A percentile compares a stretch with the other conserved stretches of the same genome.
Evolutionary conservation across 2,329 filamentous ascomycete genomes (phyloP).

Genomic region (Trichophyton rubrum): DNA sequence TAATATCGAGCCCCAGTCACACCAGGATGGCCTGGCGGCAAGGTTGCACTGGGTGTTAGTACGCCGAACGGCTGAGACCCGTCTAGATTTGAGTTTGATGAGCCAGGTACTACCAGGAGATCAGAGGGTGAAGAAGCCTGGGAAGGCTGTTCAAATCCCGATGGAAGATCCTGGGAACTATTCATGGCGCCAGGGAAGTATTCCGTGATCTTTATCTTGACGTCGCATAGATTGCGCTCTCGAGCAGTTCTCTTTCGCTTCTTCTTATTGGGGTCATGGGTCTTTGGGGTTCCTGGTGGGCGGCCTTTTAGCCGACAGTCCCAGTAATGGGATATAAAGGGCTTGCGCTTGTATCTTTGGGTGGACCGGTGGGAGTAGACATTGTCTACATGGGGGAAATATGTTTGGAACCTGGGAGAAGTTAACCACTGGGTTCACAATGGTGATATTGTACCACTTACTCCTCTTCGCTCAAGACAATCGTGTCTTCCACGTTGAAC

Average conservation of each 20-base stretch:
- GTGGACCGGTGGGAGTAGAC: constrained; percentile 75
- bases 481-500: constrained; percentile 62
- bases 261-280: constrained; percentile 67
- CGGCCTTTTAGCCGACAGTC: constrained; percentile 71
- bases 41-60: constrained; percentile 28
- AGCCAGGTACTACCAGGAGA: constrained; percentile 6
- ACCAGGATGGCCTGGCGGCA: constrained; percentile 37
- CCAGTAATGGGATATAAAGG: constrained; percentile 76
- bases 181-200: constrained; percentile 48
- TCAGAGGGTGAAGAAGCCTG: constrained; percentile 14
- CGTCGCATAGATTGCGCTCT: constrained; percentile 67
- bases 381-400: constrained; percentile 74
- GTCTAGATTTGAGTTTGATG: constrained; percentile 21
- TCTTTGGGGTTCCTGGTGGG: constrained; percentile 66
- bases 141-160: constrained; percentile 18
- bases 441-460: constrained; percentile 28
- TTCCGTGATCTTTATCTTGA: constrained; percentile 77
- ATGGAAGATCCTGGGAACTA: constrained; percentile 19
- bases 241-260: constrained; percentile 66
- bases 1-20: constrained; percentile 48
- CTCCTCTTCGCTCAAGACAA: constrained; percentile 62
- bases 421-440: neutral
- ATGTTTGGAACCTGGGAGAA: constrained; percentile 55
- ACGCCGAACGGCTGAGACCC: constrained; percentile 29
- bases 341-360: constrained; percentile 67